Evolutionary conservation across 768 basidiomycete species (phyloP), one percentile per base, ranked within the genome.

Genomic region (Astraeus odoratus): DNA sequence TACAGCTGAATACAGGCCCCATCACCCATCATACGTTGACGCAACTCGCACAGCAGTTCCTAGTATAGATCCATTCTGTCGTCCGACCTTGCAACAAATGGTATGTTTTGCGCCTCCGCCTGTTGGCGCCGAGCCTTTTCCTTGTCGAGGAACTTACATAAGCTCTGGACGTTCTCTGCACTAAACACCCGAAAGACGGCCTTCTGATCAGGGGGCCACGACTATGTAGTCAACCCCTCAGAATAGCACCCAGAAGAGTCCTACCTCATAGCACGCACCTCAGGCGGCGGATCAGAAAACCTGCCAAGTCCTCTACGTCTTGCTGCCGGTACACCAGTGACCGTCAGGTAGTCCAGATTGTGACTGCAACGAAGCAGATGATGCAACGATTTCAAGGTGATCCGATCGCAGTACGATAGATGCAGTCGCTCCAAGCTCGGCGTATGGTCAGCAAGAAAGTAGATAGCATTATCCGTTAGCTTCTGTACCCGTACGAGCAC

Each of bases 391-490:
- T 81, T 76, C 30, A 94, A 75, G 22, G 85, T 80, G 44, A 97
- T 67, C 45, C 80, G 74, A 54, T 84, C 82, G 67, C 93, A 97
- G 59, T 91, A 89, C 23, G 87, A 86, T 29, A 97, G 66, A 57
- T 96, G 85, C 39, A 95, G 72, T 20, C 89, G 78, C 57, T 92
- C 87, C 53, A 96, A 69, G 26, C 71, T 71, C 24, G 58, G 68
- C 27, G 72, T 77, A 63, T 89, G 79, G 54, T 89, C 86, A 12
- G 82, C 86, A 8, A 95, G 74, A 19, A 84, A 73, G 64, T 80
- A 81, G 38, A 94, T 67, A 5, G 82, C 86, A 56, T 86, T 80
- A 65, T 94, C 92, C 13, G 92, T 95, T 50, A 95, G 62, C 56
- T 83, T 83, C 30, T 79, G 77, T 4, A 94, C 81, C 30, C 89